Evolutionary conservation across 192 early-diverging fungal species (phyloP).

Genomic region (Powellomyces hirtus): DNA sequence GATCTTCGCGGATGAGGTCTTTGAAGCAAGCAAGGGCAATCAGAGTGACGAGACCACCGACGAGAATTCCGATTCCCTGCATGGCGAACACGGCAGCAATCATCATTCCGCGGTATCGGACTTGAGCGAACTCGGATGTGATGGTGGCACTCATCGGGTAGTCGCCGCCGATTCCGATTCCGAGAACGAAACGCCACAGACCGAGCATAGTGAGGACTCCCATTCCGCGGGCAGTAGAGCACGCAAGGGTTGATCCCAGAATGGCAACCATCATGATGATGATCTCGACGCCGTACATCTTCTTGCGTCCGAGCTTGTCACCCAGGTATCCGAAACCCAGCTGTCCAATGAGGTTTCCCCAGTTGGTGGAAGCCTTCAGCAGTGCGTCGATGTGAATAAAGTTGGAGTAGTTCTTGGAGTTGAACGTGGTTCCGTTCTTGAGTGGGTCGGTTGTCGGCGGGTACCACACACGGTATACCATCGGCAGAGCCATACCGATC

Average conservation of each 20-base stretch:
- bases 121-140: constrained; percentile 85
- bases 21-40: constrained; percentile 72
- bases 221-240: constrained; percentile 64
- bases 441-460: constrained; percentile 23
- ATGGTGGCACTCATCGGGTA: constrained; percentile 94
- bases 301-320: constrained; percentile 86
- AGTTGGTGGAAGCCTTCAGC: constrained; percentile 83
- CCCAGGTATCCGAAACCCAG: constrained; percentile 84
- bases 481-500: constrained; percentile 88
- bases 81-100: constrained; percentile 87
- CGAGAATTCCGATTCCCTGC: constrained; percentile 88
- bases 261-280: constrained; percentile 88
- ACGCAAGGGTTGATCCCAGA: constrained; percentile 73
- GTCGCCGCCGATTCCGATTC: constrained; percentile 92
- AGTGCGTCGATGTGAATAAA: constrained; percentile 63
- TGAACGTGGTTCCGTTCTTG: constrained; percentile 25
- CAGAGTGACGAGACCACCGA: constrained; percentile 76
- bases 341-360: constrained; percentile 92
- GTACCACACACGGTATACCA: constrained; percentile 57
- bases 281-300: constrained; percentile 84
- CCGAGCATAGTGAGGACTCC: constrained; percentile 69
- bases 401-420: constrained; percentile 20
- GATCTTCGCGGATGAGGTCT: constrained; percentile 60
- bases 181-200: constrained; percentile 90
- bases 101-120: constrained; percentile 81